Conservation (phyloP, 208 protist species). For the Leishmania amazonensis region DNA sequence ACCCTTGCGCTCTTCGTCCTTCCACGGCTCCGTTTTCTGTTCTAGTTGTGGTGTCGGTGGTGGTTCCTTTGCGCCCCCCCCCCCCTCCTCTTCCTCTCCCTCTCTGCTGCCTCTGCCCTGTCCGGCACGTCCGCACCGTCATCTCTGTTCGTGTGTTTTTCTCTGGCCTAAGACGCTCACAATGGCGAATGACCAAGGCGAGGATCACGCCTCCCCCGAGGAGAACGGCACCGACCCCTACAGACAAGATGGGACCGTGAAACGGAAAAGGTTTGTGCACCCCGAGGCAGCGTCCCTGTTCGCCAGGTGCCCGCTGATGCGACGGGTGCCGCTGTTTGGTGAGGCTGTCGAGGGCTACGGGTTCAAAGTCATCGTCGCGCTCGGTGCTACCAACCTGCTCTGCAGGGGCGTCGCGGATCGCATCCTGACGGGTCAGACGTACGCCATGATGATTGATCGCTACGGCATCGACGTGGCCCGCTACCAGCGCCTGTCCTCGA, state of each 20-base stretch:
- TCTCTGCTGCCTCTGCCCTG: neutral
- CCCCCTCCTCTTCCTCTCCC: neutral
- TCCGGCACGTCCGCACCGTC: neutral
- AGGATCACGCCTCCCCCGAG: conserved; percentile 10
- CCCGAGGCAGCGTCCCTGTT: conserved; percentile 39
- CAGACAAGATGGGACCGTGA: neutral
- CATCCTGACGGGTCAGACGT: conserved; percentile 33
- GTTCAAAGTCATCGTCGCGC: conserved; percentile 28
- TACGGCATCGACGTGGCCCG: conserved; percentile 36
- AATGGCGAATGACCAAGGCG: neutral
- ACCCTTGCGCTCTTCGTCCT: no score
- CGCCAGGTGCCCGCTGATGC: conserved; percentile 24
- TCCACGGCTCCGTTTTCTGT: no score
- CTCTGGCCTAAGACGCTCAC: neutral
- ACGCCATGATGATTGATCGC: conserved; percentile 53
- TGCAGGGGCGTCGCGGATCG: conserved; percentile 63
- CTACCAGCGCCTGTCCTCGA: conserved; percentile 55
- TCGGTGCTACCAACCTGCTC: conserved; percentile 53
- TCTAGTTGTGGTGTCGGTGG: no score
- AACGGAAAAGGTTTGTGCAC: conserved; percentile 28
- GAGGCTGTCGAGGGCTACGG: conserved; percentile 46
- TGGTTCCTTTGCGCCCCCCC: no score
- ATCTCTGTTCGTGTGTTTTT: neutral
- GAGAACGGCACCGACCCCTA: neutral
- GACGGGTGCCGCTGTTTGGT: conserved; percentile 51